phyloP scores from a whole-genome alignment of 1,139 yeast genomes.

The Debaryomycetaceae sp. region DNA sequence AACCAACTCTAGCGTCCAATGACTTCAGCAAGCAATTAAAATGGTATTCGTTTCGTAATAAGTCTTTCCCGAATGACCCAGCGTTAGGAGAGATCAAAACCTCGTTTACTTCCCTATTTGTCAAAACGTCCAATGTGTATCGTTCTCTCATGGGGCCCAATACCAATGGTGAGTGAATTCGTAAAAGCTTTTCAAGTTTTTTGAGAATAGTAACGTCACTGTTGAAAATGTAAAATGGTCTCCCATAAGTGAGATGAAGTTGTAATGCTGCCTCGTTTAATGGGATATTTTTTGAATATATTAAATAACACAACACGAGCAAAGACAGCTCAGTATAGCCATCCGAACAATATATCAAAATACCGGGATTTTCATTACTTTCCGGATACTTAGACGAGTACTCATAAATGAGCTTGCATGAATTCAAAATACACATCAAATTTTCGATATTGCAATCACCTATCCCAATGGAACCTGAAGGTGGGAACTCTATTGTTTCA shows the following conservation, averaged over 20 bases:
- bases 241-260: conserved; percentile 58
- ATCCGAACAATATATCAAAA: conserved; percentile 75
- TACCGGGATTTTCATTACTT: conserved; percentile 18
- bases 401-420: conserved; percentile 57
- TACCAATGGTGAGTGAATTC: conserved; percentile 49
- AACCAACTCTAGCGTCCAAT: conserved; percentile 22
- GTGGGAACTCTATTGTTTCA: conserved; percentile 64
- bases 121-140: conserved; percentile 26
- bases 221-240: conserved; percentile 83
- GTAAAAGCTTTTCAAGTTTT: conserved; percentile 60
- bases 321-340: conserved; percentile 92
- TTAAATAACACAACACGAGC: conserved; percentile 63
- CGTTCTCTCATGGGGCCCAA: conserved; percentile 12
- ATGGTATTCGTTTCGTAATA: background rate
- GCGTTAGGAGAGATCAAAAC: conserved; percentile 20
- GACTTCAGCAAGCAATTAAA: background rate
- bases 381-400: conserved; percentile 29
- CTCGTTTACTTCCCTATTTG: conserved; percentile 32
- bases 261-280: conserved; percentile 53
- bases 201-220: conserved; percentile 67
- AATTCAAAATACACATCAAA: conserved; percentile 55
- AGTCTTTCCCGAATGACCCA: conserved; percentile 7
- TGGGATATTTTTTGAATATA: conserved; percentile 59
- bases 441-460: conserved; percentile 63
- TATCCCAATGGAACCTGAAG: conserved; percentile 76